phyloP scores from a whole-genome alignment of 139 green algal genomes.

The Coelastrella sp. region DNA sequence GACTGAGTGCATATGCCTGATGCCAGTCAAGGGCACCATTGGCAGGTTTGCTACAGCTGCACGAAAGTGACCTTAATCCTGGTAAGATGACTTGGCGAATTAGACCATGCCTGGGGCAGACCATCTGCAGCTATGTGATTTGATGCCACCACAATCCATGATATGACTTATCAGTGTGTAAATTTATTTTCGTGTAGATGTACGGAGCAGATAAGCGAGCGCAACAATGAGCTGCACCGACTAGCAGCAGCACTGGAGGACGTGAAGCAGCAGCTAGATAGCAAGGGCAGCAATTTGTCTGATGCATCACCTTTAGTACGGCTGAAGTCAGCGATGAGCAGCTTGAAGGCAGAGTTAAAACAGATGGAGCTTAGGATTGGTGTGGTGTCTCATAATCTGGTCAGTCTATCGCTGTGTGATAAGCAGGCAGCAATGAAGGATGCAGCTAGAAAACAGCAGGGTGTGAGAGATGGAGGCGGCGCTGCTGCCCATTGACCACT shows the following conservation, averaged over 20 bases:
- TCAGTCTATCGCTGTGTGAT: constrained; percentile 32
- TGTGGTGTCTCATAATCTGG: constrained; percentile 71
- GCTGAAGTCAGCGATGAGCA: constrained; percentile 80
- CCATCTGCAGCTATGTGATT: no score
- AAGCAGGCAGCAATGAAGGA: constrained; percentile 22
- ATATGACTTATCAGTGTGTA: neutral
- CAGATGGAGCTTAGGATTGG: constrained; percentile 78
- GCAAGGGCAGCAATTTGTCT: constrained; percentile 80
- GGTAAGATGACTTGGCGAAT: no score
- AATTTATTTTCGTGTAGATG: constrained; percentile 52
- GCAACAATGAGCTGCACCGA: constrained; percentile 77
- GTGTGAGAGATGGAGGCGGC: neutral
- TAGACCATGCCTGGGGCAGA: no score
- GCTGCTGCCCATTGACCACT: neutral
- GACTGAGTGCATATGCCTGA: neutral
- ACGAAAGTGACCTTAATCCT: neutral
- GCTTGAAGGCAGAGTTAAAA: constrained; percentile 73
- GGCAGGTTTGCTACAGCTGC: neutral
- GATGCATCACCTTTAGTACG: constrained; percentile 80
- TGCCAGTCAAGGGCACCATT: neutral
- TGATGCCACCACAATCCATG: no score
- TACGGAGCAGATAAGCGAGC: constrained; percentile 72
- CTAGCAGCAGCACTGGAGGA: constrained; percentile 74
- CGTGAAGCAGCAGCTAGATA: constrained; percentile 76
- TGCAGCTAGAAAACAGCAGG: constrained; percentile 11